Evolutionary conservation across 148 eudicot species (phyloP).

Genomic region (Chenopodium suecicum): DNA sequence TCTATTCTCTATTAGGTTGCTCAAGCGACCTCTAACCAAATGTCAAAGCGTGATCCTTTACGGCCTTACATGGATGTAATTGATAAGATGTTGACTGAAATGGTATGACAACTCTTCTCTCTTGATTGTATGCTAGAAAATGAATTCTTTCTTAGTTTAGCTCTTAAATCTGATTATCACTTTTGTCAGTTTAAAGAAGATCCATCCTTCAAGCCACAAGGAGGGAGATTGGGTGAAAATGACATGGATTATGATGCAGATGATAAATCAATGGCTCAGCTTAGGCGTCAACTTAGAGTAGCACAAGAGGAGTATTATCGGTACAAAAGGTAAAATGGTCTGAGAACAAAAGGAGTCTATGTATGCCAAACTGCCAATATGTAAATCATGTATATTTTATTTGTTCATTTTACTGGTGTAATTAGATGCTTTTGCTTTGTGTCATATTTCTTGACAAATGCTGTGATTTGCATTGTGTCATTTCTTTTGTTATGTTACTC

Average conservation of each 20-base stretch:
- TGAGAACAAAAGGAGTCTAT: neutral
- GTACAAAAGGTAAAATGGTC: slow-evolving; percentile 58
- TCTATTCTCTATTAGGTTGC: slow-evolving; percentile 53
- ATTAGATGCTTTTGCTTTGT: neutral
- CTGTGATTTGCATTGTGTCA: neutral
- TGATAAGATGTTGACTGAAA: slow-evolving; percentile 79
- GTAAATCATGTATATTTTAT: neutral
- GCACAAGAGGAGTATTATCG: slow-evolving; percentile 85
- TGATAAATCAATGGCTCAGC: slow-evolving; percentile 93
- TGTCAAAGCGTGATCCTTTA: slow-evolving; percentile 89
- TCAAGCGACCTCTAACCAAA: slow-evolving; percentile 91
- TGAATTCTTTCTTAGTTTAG: neutral
- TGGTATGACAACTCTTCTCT: slow-evolving; percentile 47
- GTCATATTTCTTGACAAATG: neutral
- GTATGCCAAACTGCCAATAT: neutral
- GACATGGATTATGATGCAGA: slow-evolving; percentile 95
- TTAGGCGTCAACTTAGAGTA: slow-evolving; percentile 82
- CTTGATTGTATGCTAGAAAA: neutral
- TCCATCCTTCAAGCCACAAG: slow-evolving; percentile 92
- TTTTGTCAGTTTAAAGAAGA: slow-evolving; percentile 67
- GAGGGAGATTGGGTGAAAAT: slow-evolving; percentile 85
- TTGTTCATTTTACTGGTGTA: neutral
- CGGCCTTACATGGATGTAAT: slow-evolving; percentile 81
- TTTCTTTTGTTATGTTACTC: neutral
- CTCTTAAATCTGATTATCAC: slow-evolving; percentile 13